Conservation (phyloP, 805 yeast species). For the Teunomyces gatunensis region DNA sequence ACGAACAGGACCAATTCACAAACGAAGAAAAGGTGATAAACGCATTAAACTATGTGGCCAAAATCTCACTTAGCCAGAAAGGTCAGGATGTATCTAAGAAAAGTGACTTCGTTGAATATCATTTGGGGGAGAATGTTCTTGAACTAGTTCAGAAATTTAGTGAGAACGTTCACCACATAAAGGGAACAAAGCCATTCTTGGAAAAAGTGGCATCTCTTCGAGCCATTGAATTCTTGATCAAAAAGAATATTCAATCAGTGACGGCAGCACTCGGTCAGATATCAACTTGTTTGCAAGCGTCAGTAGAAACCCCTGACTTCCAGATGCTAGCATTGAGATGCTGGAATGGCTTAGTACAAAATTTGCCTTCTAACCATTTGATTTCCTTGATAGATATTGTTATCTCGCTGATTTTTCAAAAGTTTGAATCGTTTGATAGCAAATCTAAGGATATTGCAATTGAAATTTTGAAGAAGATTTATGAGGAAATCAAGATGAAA, state of each 20-base stretch:
- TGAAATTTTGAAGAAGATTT: conserved; percentile 43
- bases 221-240: conserved; percentile 69
- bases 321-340: conserved; percentile 63
- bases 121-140: conserved; percentile 41
- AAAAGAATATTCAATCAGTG: conserved; percentile 52
- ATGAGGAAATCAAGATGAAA: conserved; percentile 28
- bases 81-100: conserved; percentile 11
- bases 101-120: conserved; percentile 25
- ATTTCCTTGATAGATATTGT: conserved; percentile 70
- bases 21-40: conserved; percentile 35
- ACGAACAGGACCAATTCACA: conserved; percentile 25
- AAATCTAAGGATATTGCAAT: conserved; percentile 52
- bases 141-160: conserved; percentile 80
- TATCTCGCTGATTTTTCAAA: conserved; percentile 69
- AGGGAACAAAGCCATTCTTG: conserved; percentile 67
- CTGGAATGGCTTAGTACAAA: conserved; percentile 60
- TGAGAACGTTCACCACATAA: conserved; percentile 70
- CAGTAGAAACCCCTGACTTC: conserved; percentile 61
- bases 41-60: conserved; percentile 44
- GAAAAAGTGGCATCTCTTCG: conserved; percentile 69
- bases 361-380: conserved; percentile 55
- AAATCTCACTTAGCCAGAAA: conserved; percentile 17
- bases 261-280: conserved; percentile 73
- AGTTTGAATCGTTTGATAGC: conserved; percentile 52
- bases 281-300: conserved; percentile 79